Conservation (phyloP, 768 basidiomycete genomes). For the Podaxis pistillaris region DNA sequence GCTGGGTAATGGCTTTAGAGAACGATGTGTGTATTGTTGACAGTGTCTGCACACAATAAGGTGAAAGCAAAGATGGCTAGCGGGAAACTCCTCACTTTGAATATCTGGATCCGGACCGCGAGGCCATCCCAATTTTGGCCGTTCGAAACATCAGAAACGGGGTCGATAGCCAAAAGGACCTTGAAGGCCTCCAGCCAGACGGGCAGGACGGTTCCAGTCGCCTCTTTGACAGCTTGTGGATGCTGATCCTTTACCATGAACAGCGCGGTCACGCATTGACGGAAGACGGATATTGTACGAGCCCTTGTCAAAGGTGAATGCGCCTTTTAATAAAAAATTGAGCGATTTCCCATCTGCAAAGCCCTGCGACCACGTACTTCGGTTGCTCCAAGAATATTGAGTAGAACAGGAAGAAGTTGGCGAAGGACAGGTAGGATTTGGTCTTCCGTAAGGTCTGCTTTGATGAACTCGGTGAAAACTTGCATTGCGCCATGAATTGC, state of each 20-base stretch:
- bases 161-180: slow-evolving; percentile 65
- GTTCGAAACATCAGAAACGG: slow-evolving; percentile 57
- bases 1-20: slow-evolving; percentile 58
- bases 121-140: slow-evolving; percentile 78
- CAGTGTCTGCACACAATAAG: slow-evolving; percentile 54
- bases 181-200: slow-evolving; percentile 92
- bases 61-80: neutral
- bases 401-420: slow-evolving; percentile 82
- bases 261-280: slow-evolving; percentile 84
- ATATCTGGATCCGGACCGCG: slow-evolving; percentile 77
- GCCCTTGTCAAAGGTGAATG: slow-evolving; percentile 83
- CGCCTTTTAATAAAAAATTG: slow-evolving; percentile 28
- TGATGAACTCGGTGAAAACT: slow-evolving; percentile 92
- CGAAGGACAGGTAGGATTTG: slow-evolving; percentile 92
- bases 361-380: slow-evolving; percentile 46
- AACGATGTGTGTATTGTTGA: slow-evolving; percentile 81
- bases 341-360: neutral
- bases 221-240: slow-evolving; percentile 82
- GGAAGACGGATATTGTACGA: slow-evolving; percentile 83
- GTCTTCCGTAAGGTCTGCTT: slow-evolving; percentile 90
- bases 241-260: slow-evolving; percentile 96
- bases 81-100: slow-evolving; percentile 54
- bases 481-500: slow-evolving; percentile 96
- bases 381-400: slow-evolving; percentile 73
- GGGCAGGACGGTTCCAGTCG: slow-evolving; percentile 76